Percentiles rank a stretch among this genome's conserved stretches.
phyloP scores from a whole-genome alignment of 2,329 filamentous ascomycete genomes.

The Fusarium sororula region DNA sequence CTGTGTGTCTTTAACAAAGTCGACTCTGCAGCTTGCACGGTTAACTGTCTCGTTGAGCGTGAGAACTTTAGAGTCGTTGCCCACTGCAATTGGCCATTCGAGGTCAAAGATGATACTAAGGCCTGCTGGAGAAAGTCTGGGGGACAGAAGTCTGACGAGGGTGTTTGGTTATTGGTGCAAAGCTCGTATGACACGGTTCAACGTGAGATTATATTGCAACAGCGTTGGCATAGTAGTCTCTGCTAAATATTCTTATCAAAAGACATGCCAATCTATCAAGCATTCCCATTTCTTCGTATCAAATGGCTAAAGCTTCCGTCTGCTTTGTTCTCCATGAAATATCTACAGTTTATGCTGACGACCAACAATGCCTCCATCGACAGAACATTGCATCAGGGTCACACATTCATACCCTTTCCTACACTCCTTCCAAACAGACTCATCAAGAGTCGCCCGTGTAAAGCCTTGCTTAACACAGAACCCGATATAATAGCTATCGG shows the following conservation, averaged over 20 bases:
- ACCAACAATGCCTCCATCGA: no score
- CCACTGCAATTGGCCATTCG: neutral
- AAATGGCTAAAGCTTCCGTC: no score
- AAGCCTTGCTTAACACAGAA: no score
- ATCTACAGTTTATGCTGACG: no score
- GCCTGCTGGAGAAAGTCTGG: neutral
- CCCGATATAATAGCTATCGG: no score
- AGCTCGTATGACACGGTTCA: neutral
- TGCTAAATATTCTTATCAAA: neutral
- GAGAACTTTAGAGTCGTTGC: neutral
- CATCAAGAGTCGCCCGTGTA: no score
- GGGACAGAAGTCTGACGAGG: neutral
- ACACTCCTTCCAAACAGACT: no score
- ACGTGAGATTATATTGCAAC: neutral
- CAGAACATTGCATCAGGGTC: no score
- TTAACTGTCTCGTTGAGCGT: neutral
- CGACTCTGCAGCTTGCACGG: neutral
- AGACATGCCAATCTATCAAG: no score
- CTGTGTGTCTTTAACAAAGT: neutral
- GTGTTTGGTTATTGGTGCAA: neutral
- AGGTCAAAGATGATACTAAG: neutral
- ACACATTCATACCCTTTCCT: no score
- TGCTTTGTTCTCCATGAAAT: no score
- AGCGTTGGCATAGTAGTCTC: neutral
- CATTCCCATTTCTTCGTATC: accelerated